Evolutionary conservation across 202 grass and related monocot species (phyloP), one percentile per base, ranked within the genome.

Genomic region (Zoysia matrella): DNA sequence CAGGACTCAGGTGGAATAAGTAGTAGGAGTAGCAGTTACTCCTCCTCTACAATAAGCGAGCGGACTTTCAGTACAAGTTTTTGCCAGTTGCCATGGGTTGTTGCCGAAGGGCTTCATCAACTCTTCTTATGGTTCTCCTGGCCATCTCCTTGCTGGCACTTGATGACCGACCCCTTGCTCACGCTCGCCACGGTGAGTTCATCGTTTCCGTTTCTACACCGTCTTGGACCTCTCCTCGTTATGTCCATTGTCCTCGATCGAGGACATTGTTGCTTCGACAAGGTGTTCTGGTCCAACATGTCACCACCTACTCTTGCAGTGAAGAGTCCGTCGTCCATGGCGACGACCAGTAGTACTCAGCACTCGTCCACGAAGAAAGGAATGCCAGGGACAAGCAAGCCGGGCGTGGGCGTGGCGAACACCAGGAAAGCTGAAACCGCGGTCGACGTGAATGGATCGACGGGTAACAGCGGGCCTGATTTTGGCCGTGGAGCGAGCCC

Each of bases 131-230:
- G 3, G 47, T 54, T 39, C 39, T 49, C 49, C 8, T 86, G 79
- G 47, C 85, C 69, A 45, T 86, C 69, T 74, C 65, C 74, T 53
- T 86, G 61, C 69, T 90, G 39, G 3, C 54, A 15, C 47, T 83
- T 30, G 22, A 30, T 41, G 43, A 74, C 83, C 58, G 13, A 4
- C 80, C 68, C 39, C 0, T 79, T 6, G 88, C 48, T 39, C 69
- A 74, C 56, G 88, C 79, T 70, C 83, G 74, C 63, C 88, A 51
- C 0, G 11, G 88, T 86, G 55, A 83, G 79, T 57, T 30, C 22
- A 30, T 30, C 22, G 0, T 30, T 30, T 30, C 22, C 22, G 22
- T 30, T 30, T 30, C 22, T 30, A 30, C 22, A 30, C 22, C 22
- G 22, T 30, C 22, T 30, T 30, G 22, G 22, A 30, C 22, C 22